Evolutionary conservation across 176 grass and related monocot genomes (phyloP), one percentile per base, ranked within the genome.

Genomic region (Avena eriantha): DNA sequence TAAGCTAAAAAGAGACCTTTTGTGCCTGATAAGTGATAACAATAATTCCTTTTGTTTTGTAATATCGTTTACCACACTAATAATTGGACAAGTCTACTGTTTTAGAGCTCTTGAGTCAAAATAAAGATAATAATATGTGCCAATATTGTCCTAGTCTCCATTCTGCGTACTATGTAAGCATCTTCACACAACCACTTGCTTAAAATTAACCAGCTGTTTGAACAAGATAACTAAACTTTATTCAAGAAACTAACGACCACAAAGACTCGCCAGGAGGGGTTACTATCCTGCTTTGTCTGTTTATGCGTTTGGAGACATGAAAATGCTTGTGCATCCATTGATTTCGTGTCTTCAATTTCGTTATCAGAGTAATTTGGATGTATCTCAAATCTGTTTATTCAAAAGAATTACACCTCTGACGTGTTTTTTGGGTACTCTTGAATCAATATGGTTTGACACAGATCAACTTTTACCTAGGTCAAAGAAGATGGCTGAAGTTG

Each of bases 401-500:
- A 48, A 60, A 69, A 14, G 14, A 54, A 43, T 10, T 47, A 1
- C 48, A 60, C 11, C 19, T 69, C 8, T 34, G 17, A 33, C 12
- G 6, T 48, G 21, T 24, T 73, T 49, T 73, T 66, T 22, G 39
- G 59, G 16, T 72, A 16, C 29, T 82, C 31, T 14, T 54, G 45
- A 4, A 49, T 24, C 19, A n/a, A 51, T 64, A 8, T 69, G n/a
- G 59, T 78, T 71, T 74, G 80, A 82, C 13, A 15, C 84, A 50
- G 12, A 49, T 74, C 45, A 74, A 13, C 71, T 23, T 49, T 73
- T 73, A 46, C 45, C 6, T 26, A 73, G 70, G n/a, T 23, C 69
- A 24, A 73, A 49, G 66, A 69, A 36, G 71, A 74, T 74, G 71
- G 45, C 71, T 74, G 71, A 74, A 74, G 71, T 74, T 26, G 71